These are phyloP conservation scores for Saccharomyces hybrid DNA, from an alignment of 1,139 yeast genomes.

Conservation along the genomic window DNA sequence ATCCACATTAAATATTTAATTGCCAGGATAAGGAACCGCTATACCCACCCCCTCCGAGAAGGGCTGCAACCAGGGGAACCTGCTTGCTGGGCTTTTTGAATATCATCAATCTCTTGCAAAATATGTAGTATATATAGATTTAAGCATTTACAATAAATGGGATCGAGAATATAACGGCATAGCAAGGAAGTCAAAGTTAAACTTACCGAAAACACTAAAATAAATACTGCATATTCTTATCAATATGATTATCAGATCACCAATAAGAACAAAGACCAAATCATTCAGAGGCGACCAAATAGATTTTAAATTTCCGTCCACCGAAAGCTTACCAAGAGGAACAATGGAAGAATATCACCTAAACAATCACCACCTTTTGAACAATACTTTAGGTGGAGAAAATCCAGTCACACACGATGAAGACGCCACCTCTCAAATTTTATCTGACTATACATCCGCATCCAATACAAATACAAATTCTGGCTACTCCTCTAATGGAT, in stretches of 20 bases:
- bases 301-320: constrained; percentile 29
- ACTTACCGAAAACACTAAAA: neutral
- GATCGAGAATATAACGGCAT: neutral
- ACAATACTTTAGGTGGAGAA: constrained; percentile 12
- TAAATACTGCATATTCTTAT: neutral
- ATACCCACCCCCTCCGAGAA: neutral
- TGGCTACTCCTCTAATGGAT: constrained; percentile 28
- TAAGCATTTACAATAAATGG: neutral
- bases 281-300: constrained; percentile 29
- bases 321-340: constrained; percentile 12
- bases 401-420: constrained; percentile 5
- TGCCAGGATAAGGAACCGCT: neutral
- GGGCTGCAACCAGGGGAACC: neutral
- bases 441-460: constrained; percentile 23
- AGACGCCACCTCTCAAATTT: constrained; percentile 23
- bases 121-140: neutral
- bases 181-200: neutral
- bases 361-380: constrained; percentile 26
- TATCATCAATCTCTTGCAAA: neutral
- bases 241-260: constrained; percentile 23
- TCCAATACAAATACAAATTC: constrained; percentile 20
- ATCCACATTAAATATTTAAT: neutral
- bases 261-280: constrained; percentile 30
- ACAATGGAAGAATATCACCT: constrained; percentile 16
- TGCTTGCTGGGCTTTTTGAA: neutral